These are phyloP conservation scores for Artemisia argyi DNA, from an alignment of 129 eudicot species.

Conservation along the genomic window DNA sequence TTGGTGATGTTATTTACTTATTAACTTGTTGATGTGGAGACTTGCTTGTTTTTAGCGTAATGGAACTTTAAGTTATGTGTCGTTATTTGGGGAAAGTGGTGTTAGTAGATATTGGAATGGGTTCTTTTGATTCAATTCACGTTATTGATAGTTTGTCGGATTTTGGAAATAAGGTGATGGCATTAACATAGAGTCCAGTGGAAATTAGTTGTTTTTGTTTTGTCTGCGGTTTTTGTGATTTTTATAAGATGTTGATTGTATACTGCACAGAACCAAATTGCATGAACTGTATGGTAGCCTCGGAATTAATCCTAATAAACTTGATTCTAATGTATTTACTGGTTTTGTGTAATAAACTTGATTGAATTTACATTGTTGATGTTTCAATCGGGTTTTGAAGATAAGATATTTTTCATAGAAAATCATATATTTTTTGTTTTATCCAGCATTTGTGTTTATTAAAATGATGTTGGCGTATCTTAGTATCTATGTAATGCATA, in stretches of 20 bases:
- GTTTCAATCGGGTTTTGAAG: background rate
- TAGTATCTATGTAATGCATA: background rate
- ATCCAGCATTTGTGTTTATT: conserved; percentile 7
- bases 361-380: background rate
- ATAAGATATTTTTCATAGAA: conserved; percentile 1
- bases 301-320: too few relatives aligned
- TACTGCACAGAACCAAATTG: too few relatives aligned
- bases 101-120: background rate
- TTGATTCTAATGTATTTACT: too few relatives aligned
- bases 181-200: too few relatives aligned
- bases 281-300: too few relatives aligned
- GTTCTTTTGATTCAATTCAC: background rate
- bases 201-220: too few relatives aligned
- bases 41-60: conserved; percentile 1
- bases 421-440: background rate
- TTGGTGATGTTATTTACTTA: background rate
- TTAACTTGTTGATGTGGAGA: background rate
- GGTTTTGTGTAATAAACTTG: too few relatives aligned
- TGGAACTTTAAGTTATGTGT: conserved; percentile 6
- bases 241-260: too few relatives aligned
- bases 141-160: too few relatives aligned
- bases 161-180: too few relatives aligned
- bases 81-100: background rate
- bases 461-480: conserved; percentile 8
- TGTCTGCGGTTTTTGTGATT: too few relatives aligned